Base-by-base conservation (phyloP, 2,329 filamentous ascomycete species). In the Aspergillus bombycis region DNA sequence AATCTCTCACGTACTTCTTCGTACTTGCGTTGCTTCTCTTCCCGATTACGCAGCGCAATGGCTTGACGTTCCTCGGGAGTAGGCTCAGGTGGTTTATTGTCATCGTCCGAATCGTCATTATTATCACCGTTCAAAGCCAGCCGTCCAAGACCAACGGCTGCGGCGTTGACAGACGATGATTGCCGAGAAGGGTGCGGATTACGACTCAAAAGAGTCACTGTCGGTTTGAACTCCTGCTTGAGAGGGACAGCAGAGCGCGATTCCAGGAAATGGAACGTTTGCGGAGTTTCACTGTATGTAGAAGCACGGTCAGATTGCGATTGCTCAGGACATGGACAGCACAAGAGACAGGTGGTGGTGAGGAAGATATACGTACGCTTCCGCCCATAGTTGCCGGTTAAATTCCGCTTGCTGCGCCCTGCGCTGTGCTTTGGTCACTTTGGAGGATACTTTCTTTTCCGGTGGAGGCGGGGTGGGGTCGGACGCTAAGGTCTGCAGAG, bases 11-110 rank as follows among this genome's bases (percentile, higher is more conserved):
- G 86, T 7, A 89, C 92, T 80, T 97, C 93, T 65, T 96, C 91
- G 75, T 97, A 97, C 65, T 91, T 91, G 62, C 89, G 89, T 81
- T 96, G 91, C 81, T 95, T 97, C 80, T 96, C 93, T 74, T 96
- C 93, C 11, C 89, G 86, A 70, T 96, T 92, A 56, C 86, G 85
- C 75, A 93, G 88, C 59, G 94, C 91, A 73, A 91, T 91, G 28
- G 88, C 86, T 65, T 91, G 88, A 38, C 93, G 86, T 80, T 97
- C 91, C 71, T 94, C 91, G 4, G 90, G 86, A 0, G 88, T 91
- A 50, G 88, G 86, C 69, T 88, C 88, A 23, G 84, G 82, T 66
- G 87, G 86, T 74, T 86, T 88, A 60, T 81, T 79, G 56, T 88
- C 86, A 30, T 89, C 86, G 59, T 91, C 87, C 30, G 88, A 91